Evolutionary conservation across 495 filamentous ascomycete species (phyloP).

Genomic region (Cetradonia linearis): DNA sequence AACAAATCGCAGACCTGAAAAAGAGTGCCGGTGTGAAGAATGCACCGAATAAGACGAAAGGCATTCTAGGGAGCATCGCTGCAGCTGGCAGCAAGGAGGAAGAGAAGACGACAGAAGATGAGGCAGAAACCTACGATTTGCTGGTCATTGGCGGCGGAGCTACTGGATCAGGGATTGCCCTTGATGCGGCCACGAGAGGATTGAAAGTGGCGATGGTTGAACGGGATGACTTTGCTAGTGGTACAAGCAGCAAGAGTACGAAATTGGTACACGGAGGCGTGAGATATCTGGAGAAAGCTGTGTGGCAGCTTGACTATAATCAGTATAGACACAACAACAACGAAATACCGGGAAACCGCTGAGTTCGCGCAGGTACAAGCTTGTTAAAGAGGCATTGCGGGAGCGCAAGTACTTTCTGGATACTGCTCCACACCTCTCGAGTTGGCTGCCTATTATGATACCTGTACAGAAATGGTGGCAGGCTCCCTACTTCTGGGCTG

Average conservation of each 20-base stretch:
- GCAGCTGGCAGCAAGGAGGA: slow-evolving; percentile 21
- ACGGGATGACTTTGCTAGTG: slow-evolving; percentile 85
- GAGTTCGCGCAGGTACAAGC: slow-evolving; percentile 50
- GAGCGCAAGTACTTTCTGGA: slow-evolving; percentile 94
- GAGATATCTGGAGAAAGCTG: slow-evolving; percentile 90
- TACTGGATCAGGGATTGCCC: slow-evolving; percentile 82
- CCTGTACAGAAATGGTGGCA: slow-evolving; percentile 96
- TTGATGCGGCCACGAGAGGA: slow-evolving; percentile 88
- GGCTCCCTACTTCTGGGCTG: slow-evolving; percentile 93
- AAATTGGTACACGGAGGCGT: slow-evolving; percentile 97
- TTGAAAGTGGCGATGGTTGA: slow-evolving; percentile 92
- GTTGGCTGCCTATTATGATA: slow-evolving; percentile 96
- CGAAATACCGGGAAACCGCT: slow-evolving; percentile 10
- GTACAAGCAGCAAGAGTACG: slow-evolving; percentile 93
- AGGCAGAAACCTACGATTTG: slow-evolving; percentile 62
- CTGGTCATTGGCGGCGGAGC: slow-evolving; percentile 88
- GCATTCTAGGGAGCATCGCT: slow-evolving; percentile 15
- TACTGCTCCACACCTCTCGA: slow-evolving; percentile 88
- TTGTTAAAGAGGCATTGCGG: slow-evolving; percentile 90
- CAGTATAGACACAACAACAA: slow-evolving; percentile 43
- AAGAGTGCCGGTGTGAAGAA: slow-evolving; percentile 24
- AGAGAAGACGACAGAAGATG: slow-evolving; percentile 12
- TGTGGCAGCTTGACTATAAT: slow-evolving; percentile 92
- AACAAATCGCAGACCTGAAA: slow-evolving; percentile 46
- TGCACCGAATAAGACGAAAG: slow-evolving; percentile 5